Conservation (phyloP, 768 basidiomycete species). For the Hericium coralloides region DNA sequence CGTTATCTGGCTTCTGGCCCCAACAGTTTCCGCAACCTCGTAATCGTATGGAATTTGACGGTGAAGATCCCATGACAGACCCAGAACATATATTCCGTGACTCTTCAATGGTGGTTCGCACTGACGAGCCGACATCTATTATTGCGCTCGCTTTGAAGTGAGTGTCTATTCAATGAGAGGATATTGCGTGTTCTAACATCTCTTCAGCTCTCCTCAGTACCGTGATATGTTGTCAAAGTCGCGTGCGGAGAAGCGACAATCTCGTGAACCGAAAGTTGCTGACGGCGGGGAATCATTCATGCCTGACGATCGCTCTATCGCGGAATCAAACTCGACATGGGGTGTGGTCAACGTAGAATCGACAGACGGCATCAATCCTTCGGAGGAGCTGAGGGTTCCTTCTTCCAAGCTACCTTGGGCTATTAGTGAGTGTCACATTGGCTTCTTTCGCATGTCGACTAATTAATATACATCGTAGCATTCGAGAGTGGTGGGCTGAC, state of each 20-base stretch:
- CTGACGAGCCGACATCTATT: constrained; percentile 96
- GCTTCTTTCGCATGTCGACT: neutral
- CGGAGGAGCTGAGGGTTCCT: constrained; percentile 65
- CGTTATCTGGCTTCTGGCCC: constrained; percentile 78
- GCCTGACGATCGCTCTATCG: constrained; percentile 80
- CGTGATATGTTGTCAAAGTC: constrained; percentile 73
- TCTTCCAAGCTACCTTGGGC: constrained; percentile 79
- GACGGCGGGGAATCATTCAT: constrained; percentile 82
- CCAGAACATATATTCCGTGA: constrained; percentile 93
- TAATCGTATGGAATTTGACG: constrained; percentile 48
- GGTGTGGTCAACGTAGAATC: constrained; percentile 83
- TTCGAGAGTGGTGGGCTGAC: constrained; percentile 86
- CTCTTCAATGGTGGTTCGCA: constrained; percentile 88
- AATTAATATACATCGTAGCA: constrained; percentile 34
- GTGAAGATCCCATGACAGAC: constrained; percentile 61
- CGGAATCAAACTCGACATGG: constrained; percentile 86
- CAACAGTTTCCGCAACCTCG: constrained; percentile 39
- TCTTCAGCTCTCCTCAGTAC: constrained; percentile 66
- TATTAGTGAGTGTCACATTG: constrained; percentile 44
- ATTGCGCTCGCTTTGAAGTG: constrained; percentile 91
- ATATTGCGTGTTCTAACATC: neutral
- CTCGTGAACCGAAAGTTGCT: constrained; percentile 41
- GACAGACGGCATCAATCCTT: constrained; percentile 55
- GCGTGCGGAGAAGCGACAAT: constrained; percentile 65
- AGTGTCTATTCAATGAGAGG: constrained; percentile 16